Conservation (phyloP, 371 early-diverging fungal genomes). For the Dentiscutata heterogama region DNA sequence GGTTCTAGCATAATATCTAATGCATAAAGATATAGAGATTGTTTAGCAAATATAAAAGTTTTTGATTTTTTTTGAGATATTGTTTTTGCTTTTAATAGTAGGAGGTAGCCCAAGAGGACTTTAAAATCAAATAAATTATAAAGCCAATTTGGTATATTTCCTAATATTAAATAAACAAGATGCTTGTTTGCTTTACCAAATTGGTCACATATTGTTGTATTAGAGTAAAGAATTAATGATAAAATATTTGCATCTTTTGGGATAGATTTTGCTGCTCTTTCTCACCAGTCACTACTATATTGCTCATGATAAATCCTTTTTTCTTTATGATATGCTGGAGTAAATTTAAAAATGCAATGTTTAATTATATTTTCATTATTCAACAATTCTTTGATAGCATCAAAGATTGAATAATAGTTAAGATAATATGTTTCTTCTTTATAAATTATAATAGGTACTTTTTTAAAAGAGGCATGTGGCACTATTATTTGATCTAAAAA, state of each 20-base stretch:
- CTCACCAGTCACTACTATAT: neutral
- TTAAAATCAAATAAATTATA: neutral
- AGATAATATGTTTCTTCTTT: no score
- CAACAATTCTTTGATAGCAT: no score
- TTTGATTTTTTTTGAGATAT: neutral
- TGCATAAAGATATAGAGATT: neutral
- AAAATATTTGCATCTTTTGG: neutral
- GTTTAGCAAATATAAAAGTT: neutral
- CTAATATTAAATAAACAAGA: slow-evolving; percentile 1
- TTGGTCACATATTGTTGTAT: neutral
- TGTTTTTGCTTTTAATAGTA: neutral
- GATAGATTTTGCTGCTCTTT: neutral
- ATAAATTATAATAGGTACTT: no score
- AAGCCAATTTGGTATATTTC: neutral
- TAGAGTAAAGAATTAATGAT: neutral
- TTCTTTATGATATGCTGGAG: neutral
- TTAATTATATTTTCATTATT: no score
- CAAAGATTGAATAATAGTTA: no score
- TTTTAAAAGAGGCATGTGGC: no score
- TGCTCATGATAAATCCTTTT: neutral
- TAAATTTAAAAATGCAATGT: no score
- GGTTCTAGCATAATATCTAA: neutral
- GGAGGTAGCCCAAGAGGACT: neutral
- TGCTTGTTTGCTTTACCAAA: neutral
- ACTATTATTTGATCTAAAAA: no score